Evolutionary conservation across 2,329 filamentous ascomycete species (phyloP).

Genomic region (Dryadomyces quercus-mongolicae): DNA sequence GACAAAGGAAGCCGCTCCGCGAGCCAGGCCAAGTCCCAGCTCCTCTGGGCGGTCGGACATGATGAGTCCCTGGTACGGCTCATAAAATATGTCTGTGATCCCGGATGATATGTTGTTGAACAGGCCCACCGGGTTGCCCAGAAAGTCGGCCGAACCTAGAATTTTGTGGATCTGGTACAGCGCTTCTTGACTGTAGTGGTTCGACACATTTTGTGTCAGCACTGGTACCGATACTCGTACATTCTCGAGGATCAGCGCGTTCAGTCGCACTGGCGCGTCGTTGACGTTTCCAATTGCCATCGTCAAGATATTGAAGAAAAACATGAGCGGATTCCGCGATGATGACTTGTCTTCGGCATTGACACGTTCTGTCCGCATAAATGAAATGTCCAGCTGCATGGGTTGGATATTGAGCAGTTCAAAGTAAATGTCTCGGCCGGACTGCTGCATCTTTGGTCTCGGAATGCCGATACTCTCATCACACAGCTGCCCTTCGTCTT

Average conservation of each 20-base stretch:
- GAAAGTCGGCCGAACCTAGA: conserved; percentile 90
- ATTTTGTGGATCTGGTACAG: conserved; percentile 96
- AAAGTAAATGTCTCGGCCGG: conserved; percentile 93
- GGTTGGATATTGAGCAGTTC: conserved; percentile 94
- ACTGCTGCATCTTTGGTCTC: conserved; percentile 73
- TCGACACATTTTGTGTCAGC: conserved; percentile 74
- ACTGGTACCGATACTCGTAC: conserved; percentile 80
- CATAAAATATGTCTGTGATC: conserved; percentile 97
- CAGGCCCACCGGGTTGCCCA: conserved; percentile 91
- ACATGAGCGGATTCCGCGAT: conserved; percentile 90
- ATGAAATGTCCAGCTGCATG: conserved; percentile 94
- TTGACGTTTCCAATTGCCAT: conserved; percentile 99
- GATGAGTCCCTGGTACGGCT: conserved; percentile 92
- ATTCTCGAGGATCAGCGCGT: conserved; percentile 89
- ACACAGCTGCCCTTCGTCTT: conserved; percentile 74
- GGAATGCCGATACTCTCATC: conserved; percentile 87
- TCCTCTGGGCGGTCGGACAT: conserved; percentile 94
- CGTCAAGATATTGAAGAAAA: conserved; percentile 94
- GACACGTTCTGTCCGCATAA: conserved; percentile 90
- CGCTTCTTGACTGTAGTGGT: conserved; percentile 93
- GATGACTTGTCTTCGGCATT: conserved; percentile 93
- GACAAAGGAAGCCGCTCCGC: conserved; percentile 90
- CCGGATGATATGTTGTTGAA: conserved; percentile 98
- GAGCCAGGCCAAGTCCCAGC: conserved; percentile 87
- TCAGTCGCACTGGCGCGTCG: conserved; percentile 87